These are phyloP conservation scores for Debaryomyces nepalensis DNA, from an alignment of 1,139 yeast species.

Conservation along the genomic window DNA sequence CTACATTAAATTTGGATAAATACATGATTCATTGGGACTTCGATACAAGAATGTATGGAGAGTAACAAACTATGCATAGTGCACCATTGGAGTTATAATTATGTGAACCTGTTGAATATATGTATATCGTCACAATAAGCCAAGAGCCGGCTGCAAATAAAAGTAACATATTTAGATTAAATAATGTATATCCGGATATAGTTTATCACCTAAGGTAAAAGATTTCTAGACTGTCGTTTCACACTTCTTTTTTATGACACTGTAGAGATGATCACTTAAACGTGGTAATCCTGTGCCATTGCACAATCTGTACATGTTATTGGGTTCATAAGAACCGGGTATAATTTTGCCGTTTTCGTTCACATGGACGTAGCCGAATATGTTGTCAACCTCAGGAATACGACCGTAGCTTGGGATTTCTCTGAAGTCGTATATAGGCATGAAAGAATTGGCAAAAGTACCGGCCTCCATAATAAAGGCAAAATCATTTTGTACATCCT, in stretches of 20 bases:
- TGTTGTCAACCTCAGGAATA: conserved; percentile 73
- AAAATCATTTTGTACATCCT: conserved; percentile 51
- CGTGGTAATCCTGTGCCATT: conserved; percentile 59
- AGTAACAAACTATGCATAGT: no score
- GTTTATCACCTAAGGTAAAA: no score
- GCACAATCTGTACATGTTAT: conserved; percentile 62
- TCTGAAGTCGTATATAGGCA: conserved; percentile 77
- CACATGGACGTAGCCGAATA: conserved; percentile 71
- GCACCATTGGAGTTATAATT: no score
- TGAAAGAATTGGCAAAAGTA: conserved; percentile 59
- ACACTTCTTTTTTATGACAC: conserved; percentile 36
- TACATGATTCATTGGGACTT: no score
- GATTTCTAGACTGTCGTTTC: neutral
- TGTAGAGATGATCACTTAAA: conserved; percentile 59
- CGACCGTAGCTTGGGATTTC: conserved; percentile 70
- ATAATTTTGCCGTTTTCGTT: conserved; percentile 59
- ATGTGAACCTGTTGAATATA: no score
- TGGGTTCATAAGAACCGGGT: conserved; percentile 59
- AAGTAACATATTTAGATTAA: no score
- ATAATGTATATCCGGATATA: no score
- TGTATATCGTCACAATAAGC: no score
- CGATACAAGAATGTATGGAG: no score
- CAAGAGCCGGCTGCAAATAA: no score
- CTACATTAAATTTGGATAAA: no score
- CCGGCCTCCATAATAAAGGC: conserved; percentile 66